phyloP scores from a whole-genome alignment of 1,284 basidiomycete species.

The Cryptococcus amylolentus region DNA sequence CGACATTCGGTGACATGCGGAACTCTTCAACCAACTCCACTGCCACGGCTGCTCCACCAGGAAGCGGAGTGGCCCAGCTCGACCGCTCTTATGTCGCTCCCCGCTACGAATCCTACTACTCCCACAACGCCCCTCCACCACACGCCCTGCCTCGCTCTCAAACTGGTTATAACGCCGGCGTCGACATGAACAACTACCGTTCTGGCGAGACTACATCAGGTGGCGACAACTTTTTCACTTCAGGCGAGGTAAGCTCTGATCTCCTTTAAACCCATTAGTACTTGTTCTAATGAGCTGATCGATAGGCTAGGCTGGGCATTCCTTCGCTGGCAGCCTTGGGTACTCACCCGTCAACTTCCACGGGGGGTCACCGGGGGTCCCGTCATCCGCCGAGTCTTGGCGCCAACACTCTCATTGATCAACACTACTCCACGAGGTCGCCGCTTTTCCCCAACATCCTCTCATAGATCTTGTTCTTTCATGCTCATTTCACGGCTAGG shows the following conservation, averaged over 20 bases:
- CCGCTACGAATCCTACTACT: slow-evolving; percentile 36
- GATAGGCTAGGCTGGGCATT: neutral
- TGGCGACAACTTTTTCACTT: slow-evolving; percentile 13
- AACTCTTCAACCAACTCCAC: slow-evolving; percentile 18
- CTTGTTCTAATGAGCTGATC: neutral
- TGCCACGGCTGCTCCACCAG: neutral
- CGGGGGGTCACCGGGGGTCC: no score
- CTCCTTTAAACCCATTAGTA: neutral
- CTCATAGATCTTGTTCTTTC: no score
- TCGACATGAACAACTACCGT: slow-evolving; percentile 13
- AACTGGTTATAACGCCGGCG: slow-evolving; percentile 7
- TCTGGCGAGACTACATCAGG: neutral
- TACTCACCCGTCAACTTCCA: slow-evolving; percentile 2
- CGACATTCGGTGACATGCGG: slow-evolving; percentile 34
- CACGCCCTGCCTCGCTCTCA: slow-evolving; percentile 13
- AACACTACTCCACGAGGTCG: no score
- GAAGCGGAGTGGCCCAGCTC: slow-evolving; percentile 2
- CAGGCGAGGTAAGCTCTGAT: slow-evolving; percentile 3
- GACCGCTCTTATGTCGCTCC: slow-evolving; percentile 22
- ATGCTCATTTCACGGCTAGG: no score
- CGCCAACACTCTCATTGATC: no score
- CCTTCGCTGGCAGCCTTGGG: slow-evolving; percentile 14
- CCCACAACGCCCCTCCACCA: slow-evolving; percentile 14
- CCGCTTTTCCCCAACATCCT: no score
- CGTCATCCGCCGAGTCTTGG: no score